Percentiles rank a stretch among this genome's conserved stretches.
Conservation (phyloP, 2,329 filamentous ascomycete species). For the Fonsecaea multimorphosa region DNA sequence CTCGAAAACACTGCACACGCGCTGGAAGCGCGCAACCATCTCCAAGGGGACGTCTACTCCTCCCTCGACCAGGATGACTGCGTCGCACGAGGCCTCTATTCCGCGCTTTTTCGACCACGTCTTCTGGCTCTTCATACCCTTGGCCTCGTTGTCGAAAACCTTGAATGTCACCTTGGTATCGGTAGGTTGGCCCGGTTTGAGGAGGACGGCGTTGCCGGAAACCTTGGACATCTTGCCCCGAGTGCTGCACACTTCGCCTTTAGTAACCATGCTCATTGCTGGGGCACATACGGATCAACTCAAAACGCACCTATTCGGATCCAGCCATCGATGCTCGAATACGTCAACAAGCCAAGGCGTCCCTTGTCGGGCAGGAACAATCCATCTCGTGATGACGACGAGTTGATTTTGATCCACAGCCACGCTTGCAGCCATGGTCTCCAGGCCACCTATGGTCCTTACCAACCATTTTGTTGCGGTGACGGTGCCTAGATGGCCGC, state of each 20-base stretch:
- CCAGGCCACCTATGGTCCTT: neutral
- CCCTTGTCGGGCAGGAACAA: conserved; percentile 2
- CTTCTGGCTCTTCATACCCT: conserved; percentile 13
- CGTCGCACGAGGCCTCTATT: conserved; percentile 6
- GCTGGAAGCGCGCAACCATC: conserved; percentile 11
- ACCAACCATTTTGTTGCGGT: neutral
- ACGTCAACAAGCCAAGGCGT: conserved; percentile 11
- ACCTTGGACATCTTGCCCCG: conserved; percentile 12
- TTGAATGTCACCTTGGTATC: conserved; percentile 8
- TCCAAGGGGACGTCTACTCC: conserved; percentile 1
- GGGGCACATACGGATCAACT: neutral
- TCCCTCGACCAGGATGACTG: conserved; percentile 1
- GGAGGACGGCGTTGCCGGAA: conserved; percentile 7
- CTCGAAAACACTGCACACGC: neutral
- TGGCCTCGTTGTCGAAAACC: neutral
- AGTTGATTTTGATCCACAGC: conserved; percentile 7
- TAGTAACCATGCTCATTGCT: neutral
- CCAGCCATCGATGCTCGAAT: conserved; percentile 3
- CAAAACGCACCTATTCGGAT: conserved; percentile 1
- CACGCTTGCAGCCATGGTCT: conserved; percentile 5
- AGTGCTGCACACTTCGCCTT: neutral
- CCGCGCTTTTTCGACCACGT: conserved; percentile 14
- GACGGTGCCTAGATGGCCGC: conserved; percentile 4
- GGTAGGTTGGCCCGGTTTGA: neutral
- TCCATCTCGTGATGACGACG: conserved; percentile 8